Percentiles rank a stretch among this genome's conserved stretches.
Conservation (phyloP, 176 grass and related monocot genomes). For the Carex scoparia region DNA sequence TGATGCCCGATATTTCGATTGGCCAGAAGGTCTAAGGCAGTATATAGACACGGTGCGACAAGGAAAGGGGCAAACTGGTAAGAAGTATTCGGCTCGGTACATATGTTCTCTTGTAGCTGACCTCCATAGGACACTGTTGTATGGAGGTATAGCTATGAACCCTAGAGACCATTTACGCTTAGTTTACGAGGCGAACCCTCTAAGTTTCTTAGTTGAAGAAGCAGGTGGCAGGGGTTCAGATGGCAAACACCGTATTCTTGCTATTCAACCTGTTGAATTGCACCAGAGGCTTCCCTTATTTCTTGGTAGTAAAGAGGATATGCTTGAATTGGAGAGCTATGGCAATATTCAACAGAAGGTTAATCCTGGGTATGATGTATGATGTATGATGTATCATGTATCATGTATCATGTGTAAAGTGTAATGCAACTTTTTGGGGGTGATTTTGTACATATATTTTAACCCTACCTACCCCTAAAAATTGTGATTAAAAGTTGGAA, state of each 20-base stretch:
- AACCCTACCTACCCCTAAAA: not conserved
- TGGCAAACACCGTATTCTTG: conserved; percentile 67
- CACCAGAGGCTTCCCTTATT: conserved; percentile 90
- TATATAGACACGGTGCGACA: conserved; percentile 92
- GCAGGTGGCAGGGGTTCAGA: conserved; percentile 81
- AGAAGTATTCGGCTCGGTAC: conserved; percentile 92
- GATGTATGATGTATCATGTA: not conserved
- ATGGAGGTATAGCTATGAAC: conserved; percentile 91
- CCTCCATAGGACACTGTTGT: conserved; percentile 74
- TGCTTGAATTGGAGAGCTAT: conserved; percentile 90
- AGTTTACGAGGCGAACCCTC: conserved; percentile 83
- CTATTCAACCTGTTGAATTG: conserved; percentile 79
- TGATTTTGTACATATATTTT: not conserved
- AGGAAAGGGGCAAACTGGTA: conserved; percentile 79
- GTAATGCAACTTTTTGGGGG: not conserved
- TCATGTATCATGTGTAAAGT: too few relatives aligned
- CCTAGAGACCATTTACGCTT: conserved; percentile 89
- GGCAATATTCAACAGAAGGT: conserved; percentile 83
- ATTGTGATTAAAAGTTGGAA: not conserved
- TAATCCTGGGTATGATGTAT: conserved; percentile 90
- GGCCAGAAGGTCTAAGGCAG: conserved; percentile 74
- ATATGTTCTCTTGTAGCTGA: conserved; percentile 90
- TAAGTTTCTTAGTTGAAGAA: conserved; percentile 86
- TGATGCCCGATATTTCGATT: conserved; percentile 88
- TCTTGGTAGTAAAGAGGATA: conserved; percentile 77